Evolutionary conservation across 1,139 yeast species (phyloP).

Genomic region (Arxiozyma heterogenica): DNA sequence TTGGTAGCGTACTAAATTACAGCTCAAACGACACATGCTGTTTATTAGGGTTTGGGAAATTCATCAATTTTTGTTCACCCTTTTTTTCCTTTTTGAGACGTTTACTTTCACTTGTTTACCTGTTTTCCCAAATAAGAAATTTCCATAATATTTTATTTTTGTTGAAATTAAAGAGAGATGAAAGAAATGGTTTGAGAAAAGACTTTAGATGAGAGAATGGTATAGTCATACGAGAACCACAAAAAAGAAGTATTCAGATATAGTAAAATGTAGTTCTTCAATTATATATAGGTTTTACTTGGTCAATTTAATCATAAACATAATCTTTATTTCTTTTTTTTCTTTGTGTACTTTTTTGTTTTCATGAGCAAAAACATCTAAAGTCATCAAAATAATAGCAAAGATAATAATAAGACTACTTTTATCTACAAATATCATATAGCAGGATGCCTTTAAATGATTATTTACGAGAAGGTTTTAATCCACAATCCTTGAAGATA

Average conservation of each 20-base stretch:
- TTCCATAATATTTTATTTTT: background rate
- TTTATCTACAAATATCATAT: background rate
- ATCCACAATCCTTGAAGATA: conserved; percentile 51
- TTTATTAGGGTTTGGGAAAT: background rate
- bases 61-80: background rate
- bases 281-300: too few species aligned
- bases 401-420: too few species aligned
- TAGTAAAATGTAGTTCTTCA: too few species aligned
- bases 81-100: background rate
- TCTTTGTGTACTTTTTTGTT: too few species aligned
- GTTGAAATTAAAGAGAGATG: background rate
- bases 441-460: background rate
- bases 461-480: conserved; percentile 34
- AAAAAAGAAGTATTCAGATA: too few species aligned
- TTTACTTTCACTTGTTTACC: background rate
- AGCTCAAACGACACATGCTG: background rate
- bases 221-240: too few species aligned
- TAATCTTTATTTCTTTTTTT: too few species aligned
- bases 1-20: too few species aligned
- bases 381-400: background rate
- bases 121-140: background rate
- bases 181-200: too few species aligned
- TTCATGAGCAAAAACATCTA: background rate
- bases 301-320: too few species aligned
- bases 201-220: too few species aligned